A percentile compares a stretch with the other conserved stretches of the same genome.
phyloP scores from a whole-genome alignment of 2,329 filamentous ascomycete species.

The Monosporascus sp. region DNA sequence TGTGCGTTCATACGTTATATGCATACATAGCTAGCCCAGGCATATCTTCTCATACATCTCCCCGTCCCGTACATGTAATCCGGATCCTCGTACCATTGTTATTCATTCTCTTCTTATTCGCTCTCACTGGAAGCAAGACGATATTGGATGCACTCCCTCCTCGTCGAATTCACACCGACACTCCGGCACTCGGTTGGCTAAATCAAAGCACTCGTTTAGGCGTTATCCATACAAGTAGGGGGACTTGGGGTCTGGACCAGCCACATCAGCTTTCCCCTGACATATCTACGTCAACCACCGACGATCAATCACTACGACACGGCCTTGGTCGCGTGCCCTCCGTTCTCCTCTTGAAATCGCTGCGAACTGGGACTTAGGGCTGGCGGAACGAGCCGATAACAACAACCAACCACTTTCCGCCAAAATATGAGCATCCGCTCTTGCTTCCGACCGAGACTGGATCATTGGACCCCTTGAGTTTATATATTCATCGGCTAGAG shows the following conservation, averaged over 20 bases:
- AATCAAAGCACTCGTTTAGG: not conserved
- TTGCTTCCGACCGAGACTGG: constrained; percentile 9
- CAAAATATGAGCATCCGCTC: constrained; percentile 22
- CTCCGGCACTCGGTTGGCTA: not conserved
- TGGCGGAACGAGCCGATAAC: not conserved
- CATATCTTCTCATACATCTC: not conserved
- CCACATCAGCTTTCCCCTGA: not conserved
- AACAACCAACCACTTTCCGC: not conserved
- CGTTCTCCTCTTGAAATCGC: not conserved
- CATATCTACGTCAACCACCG: not conserved
- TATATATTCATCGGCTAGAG: not conserved
- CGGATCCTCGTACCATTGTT: not conserved
- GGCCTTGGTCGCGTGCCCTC: not conserved
- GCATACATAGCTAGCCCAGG: not conserved
- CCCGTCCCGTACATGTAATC: not conserved
- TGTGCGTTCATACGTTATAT: not conserved
- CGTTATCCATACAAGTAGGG: not conserved
- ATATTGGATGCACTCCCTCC: not conserved
- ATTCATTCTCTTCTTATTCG: not conserved
- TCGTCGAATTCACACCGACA: not conserved
- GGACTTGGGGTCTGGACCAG: not conserved
- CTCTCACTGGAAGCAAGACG: not conserved
- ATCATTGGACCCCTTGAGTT: constrained; percentile 19
- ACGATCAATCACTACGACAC: not conserved
- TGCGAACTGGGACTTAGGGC: not conserved